These are phyloP conservation scores for Leptosphaerulina australis DNA, from an alignment of 2,329 filamentous ascomycete species.

Conservation along the genomic window DNA sequence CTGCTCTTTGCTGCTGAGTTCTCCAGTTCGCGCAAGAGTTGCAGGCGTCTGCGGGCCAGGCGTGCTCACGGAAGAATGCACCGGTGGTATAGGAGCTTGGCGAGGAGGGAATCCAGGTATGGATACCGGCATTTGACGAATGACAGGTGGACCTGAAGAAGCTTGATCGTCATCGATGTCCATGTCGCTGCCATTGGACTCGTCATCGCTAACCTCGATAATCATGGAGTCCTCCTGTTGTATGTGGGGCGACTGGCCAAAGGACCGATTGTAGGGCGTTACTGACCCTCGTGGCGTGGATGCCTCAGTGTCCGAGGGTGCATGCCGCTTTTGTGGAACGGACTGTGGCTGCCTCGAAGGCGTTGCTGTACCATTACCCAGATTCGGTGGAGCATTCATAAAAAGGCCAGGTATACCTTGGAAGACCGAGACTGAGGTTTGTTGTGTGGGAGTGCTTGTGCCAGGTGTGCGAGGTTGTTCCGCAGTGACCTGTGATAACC, in stretches of 20 bases:
- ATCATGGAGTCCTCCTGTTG: constrained; percentile 68
- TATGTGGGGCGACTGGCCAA: constrained; percentile 60
- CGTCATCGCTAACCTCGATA: constrained; percentile 84
- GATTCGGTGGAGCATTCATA: constrained; percentile 47
- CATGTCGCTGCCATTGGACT: constrained; percentile 67
- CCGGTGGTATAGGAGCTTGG: constrained; percentile 29
- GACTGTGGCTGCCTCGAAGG: constrained; percentile 16
- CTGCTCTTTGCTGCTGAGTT: constrained; percentile 56
- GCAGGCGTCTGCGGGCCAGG: constrained; percentile 46
- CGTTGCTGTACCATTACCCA: constrained; percentile 9
- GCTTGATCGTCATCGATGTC: constrained; percentile 65
- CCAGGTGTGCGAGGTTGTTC: constrained; percentile 9
- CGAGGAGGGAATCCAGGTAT: constrained; percentile 37
- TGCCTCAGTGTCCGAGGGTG: constrained; percentile 72
- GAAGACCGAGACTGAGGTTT: constrained; percentile 26
- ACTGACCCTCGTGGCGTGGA: constrained; percentile 40
- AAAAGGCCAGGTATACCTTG: constrained; percentile 60
- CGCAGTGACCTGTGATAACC: background rate
- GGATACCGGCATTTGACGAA: constrained; percentile 22
- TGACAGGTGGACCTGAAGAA: constrained; percentile 23
- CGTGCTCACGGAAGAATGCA: constrained; percentile 37
- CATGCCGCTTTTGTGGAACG: constrained; percentile 60
- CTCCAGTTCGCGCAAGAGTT: constrained; percentile 48
- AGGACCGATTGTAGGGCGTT: constrained; percentile 62
- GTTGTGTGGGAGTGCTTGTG: constrained; percentile 8